Conservation (phyloP, 2,329 filamentous ascomycete species). For the Pseudopyricularia javanii region DNA sequence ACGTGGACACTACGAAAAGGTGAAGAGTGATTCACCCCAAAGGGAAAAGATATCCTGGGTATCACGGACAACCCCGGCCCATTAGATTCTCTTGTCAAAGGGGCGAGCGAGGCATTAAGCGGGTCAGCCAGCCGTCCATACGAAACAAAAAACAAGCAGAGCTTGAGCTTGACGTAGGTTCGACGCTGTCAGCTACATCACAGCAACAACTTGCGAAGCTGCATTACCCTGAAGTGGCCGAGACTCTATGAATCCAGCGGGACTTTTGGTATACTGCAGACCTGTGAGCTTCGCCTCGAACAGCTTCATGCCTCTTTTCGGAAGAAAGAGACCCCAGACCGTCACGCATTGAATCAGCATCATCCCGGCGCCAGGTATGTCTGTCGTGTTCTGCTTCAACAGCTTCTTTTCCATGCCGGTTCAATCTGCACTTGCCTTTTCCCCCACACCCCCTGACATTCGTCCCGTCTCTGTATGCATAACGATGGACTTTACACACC, state of each 20-base stretch:
- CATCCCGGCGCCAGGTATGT: background rate
- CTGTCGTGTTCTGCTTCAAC: background rate
- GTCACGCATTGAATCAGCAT: background rate
- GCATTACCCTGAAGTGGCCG: no score
- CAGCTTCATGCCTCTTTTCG: background rate
- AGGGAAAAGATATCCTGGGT: background rate
- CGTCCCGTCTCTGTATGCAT: background rate
- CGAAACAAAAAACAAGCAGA: no score
- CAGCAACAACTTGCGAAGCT: no score
- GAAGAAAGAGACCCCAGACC: background rate
- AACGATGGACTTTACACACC: slow-evolving; percentile 10
- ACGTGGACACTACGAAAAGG: background rate
- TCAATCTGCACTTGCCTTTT: slow-evolving; percentile 1
- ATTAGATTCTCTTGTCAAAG: no score
- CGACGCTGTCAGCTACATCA: no score
- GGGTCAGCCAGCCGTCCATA: no score
- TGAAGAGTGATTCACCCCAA: background rate
- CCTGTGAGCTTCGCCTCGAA: background rate
- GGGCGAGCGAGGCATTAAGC: no score
- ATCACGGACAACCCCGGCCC: background rate
- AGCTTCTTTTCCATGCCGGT: background rate
- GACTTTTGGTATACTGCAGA: no score
- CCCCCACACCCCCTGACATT: background rate
- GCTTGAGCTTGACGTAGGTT: no score
- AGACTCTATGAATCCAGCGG: no score